These are phyloP conservation scores for Paxillus involutus DNA, from an alignment of 768 basidiomycete genomes.

Conservation along the genomic window DNA sequence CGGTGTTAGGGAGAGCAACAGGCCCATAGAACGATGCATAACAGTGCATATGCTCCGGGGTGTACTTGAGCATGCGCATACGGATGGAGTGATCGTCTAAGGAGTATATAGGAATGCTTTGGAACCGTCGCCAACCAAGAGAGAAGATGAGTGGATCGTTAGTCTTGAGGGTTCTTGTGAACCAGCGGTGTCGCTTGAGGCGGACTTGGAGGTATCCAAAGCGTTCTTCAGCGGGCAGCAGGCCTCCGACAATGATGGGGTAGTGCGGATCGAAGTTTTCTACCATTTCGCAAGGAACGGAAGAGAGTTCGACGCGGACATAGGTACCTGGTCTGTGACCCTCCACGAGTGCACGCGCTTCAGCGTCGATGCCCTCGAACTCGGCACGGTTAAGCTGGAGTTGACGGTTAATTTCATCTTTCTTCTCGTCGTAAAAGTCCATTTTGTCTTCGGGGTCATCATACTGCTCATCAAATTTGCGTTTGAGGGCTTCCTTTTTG, in stretches of 20 bases:
- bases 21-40: slow-evolving; percentile 98
- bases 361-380: slow-evolving; percentile 76
- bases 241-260: slow-evolving; percentile 90
- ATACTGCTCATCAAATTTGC: slow-evolving; percentile 96
- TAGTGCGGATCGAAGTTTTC: slow-evolving; percentile 90
- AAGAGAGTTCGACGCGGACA: slow-evolving; percentile 83
- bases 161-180: slow-evolving; percentile 85
- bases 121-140: slow-evolving; percentile 97
- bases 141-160: slow-evolving; percentile 97
- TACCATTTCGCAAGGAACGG: slow-evolving; percentile 89
- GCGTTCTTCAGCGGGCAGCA: slow-evolving; percentile 85
- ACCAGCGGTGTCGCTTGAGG: slow-evolving; percentile 97
- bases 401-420: slow-evolving; percentile 88
- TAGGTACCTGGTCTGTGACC: slow-evolving; percentile 90
- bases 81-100: slow-evolving; percentile 97
- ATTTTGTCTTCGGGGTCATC: slow-evolving; percentile 82
- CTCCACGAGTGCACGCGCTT: slow-evolving; percentile 81
- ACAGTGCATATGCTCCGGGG: slow-evolving; percentile 99
- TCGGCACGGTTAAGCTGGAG: slow-evolving; percentile 81
- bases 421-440: slow-evolving; percentile 90
- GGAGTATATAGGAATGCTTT: slow-evolving; percentile 92
- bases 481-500: slow-evolving; percentile 90
- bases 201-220: slow-evolving; percentile 95
- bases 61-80: slow-evolving; percentile 99
- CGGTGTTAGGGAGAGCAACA: slow-evolving; percentile 87